Conservation (phyloP, 139 green algal genomes). For the Chlorella ohadii region DNA sequence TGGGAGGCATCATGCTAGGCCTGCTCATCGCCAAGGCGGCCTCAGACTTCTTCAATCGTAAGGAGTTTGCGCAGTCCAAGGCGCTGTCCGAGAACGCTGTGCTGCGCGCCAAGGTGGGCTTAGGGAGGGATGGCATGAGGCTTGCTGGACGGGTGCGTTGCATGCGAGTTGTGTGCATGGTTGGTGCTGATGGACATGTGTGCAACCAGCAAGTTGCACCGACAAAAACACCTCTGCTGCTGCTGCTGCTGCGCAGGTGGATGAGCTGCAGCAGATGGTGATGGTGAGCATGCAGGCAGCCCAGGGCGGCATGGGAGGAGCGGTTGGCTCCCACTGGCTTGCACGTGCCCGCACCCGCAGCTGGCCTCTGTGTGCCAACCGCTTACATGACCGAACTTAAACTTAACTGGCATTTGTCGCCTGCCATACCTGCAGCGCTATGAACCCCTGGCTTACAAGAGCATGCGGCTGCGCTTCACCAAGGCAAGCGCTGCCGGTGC, state of each 20-base stretch:
- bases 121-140: not conserved
- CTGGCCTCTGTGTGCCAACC: too few species aligned
- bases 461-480: slow-evolving; percentile 31
- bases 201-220: too few species aligned
- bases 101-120: slow-evolving; percentile 20
- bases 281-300: not conserved
- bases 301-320: too few species aligned
- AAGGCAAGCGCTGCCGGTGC: not conserved
- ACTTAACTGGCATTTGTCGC: too few species aligned
- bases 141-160: too few species aligned
- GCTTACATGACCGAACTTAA: too few species aligned
- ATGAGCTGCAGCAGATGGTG: slow-evolving; percentile 44
- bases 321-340: too few species aligned
- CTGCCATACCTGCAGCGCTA: not conserved
- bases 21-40: not conserved
- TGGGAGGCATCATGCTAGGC: not conserved
- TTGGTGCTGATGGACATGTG: not conserved
- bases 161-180: too few species aligned
- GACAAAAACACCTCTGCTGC: too few species aligned
- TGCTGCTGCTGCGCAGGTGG: too few species aligned
- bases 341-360: too few species aligned
- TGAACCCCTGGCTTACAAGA: slow-evolving; percentile 37
- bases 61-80: not conserved
- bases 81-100: slow-evolving; percentile 8
- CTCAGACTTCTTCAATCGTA: not conserved